Conservation (phyloP, 192 early-diverging fungal genomes). For the Lunasporangiospora selenospora region DNA sequence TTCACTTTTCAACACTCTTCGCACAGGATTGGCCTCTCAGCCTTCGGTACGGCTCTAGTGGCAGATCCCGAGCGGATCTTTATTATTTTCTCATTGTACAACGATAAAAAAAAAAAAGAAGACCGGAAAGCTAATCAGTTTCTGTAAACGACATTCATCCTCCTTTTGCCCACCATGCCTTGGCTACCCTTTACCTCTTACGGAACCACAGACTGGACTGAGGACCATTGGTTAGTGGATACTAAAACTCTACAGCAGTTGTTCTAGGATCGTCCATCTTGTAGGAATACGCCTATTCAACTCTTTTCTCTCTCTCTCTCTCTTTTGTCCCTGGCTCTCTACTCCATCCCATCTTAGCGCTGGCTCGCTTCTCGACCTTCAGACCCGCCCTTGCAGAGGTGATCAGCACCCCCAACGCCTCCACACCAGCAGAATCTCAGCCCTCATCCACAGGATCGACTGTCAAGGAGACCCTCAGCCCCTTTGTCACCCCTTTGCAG, state of each 20-base stretch:
- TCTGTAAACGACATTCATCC: neutral
- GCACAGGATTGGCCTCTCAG: constrained; percentile 28
- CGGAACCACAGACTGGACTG: constrained; percentile 6
- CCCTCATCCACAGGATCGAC: neutral
- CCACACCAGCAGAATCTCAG: neutral
- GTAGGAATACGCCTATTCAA: too few species aligned
- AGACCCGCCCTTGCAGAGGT: constrained; percentile 32
- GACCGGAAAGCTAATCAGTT: neutral
- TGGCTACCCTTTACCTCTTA: neutral
- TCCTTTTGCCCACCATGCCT: neutral
- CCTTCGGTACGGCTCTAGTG: constrained; percentile 17
- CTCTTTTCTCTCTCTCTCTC: neutral
- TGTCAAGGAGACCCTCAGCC: constrained; percentile 6
- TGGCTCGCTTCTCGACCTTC: constrained; percentile 33
- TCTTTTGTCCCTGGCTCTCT: neutral
- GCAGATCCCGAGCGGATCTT: neutral
- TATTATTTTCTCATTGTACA: neutral
- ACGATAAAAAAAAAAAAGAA: neutral
- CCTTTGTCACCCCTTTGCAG: constrained; percentile 61
- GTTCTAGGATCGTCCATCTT: neutral
- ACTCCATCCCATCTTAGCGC: neutral
- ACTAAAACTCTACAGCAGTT: neutral
- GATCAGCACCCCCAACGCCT: constrained; percentile 3
- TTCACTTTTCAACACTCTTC: constrained; percentile 24
- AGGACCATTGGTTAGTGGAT: constrained; percentile 23